Evolutionary conservation across 768 basidiomycete genomes (phyloP), one percentile per base, ranked within the genome.

Genomic region (Xanthoconium stramineum): DNA sequence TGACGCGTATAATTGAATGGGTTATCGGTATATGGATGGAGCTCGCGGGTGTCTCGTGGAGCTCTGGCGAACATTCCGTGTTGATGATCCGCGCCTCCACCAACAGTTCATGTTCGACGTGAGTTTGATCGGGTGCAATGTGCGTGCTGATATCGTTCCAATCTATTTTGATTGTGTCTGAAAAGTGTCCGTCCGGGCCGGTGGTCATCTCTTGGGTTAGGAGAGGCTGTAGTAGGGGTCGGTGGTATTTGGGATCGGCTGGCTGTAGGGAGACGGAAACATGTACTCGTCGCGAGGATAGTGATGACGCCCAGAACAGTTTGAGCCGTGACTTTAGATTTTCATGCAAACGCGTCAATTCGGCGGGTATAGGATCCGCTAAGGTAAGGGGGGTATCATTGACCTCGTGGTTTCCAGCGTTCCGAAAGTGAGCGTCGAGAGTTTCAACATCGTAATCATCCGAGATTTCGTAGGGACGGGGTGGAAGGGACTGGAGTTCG

Each of bases 271-370:
- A 88, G n/a, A 94, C 64, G 20, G 82, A 76, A 5, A 94, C 62
- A 15, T 81, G 79, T 9, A 94, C 74, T 3, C 72, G 79, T 17
- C 91, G 81, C 28, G 82, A 77, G 11, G 87, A 65, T 0, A 95
- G 74, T 1, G 83, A 83, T 5, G 85, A 83, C 3, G 86, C 81
- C 91, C 91, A 94, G 72, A 96, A 94, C 0, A 86, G 83, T 47
- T 81, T 83, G 28, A 96, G 73, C 1, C 94, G 84, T 6, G 78
- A 70, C 65, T 93, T 89, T 6, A 96, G 78, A 63, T 94, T 95
- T 13, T 77, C 76, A 59, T 94, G 87, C 50, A 87, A 76, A 28
- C 80, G 78, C 5, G 76, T 80, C 17, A 88, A 65, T 20, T 78
- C 72, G 7, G 57, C 60, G 6, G 68, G 56, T 38, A 67, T 43